Percentiles rank a stretch among this genome's conserved stretches.
phyloP scores from a whole-genome alignment of 176 grass and related monocot species.

The Elymus sibiricus region DNA sequence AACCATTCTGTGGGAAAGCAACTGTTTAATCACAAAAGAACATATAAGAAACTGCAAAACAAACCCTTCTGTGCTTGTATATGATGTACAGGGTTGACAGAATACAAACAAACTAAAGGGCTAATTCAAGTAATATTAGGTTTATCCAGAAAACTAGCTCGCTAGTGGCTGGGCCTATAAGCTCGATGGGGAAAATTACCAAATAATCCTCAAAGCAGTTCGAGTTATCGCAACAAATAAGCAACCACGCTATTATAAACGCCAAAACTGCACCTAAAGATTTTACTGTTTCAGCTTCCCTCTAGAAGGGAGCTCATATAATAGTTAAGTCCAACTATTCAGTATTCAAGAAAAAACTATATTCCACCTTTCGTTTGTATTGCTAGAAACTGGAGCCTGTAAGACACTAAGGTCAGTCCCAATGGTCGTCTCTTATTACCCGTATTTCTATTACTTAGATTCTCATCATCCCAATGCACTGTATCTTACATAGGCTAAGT shows the following conservation, averaged over 20 bases:
- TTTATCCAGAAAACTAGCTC: neutral
- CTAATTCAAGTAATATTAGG: neutral
- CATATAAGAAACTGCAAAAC: neutral
- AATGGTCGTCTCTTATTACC: no score
- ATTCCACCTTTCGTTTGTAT: neutral
- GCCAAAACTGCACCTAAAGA: neutral
- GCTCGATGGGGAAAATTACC: neutral
- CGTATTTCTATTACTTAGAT: neutral
- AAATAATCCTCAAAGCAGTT: neutral
- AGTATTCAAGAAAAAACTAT: neutral
- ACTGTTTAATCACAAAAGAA: neutral
- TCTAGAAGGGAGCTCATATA: neutral
- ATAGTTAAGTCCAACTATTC: neutral
- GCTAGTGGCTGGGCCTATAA: neutral
- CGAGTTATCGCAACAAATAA: neutral
- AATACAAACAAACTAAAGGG: neutral
- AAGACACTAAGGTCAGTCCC: no score
- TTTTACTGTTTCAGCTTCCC: neutral
- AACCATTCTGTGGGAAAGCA: neutral
- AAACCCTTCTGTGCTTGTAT: neutral
- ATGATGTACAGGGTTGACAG: neutral
- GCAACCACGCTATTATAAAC: neutral
- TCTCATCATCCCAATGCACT: neutral
- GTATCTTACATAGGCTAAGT: neutral
- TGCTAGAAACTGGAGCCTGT: neutral